Evolutionary conservation across 148 eudicot species (phyloP).

Genomic region (Amaranthus cruentus): DNA sequence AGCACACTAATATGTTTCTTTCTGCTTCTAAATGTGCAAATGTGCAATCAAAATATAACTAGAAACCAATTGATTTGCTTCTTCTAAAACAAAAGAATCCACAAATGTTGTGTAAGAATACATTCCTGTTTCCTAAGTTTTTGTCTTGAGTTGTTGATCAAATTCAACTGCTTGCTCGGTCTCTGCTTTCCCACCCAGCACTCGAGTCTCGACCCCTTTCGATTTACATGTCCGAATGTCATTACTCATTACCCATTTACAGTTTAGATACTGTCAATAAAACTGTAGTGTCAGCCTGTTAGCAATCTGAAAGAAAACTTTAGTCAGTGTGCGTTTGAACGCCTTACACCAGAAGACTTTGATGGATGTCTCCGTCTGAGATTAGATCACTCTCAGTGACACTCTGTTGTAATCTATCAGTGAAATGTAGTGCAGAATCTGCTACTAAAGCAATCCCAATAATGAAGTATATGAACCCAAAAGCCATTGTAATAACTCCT

Average conservation of each 20-base stretch:
- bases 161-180: not conserved
- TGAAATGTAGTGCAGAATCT: conserved; percentile 24
- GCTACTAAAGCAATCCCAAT: conserved; percentile 32
- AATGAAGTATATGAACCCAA: conserved; percentile 35
- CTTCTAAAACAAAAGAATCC: not conserved
- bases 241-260: not conserved
- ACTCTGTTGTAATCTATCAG: conserved; percentile 16
- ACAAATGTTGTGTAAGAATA: no score
- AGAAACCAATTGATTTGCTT: not conserved
- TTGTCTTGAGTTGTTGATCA: not conserved
- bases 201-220: not conserved
- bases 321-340: conserved; percentile 2
- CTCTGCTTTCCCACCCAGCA: not conserved
- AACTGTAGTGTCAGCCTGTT: not conserved
- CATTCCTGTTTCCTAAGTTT: not conserved
- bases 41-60: not conserved
- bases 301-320: conserved; percentile 4
- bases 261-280: no score
- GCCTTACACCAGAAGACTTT: conserved; percentile 21
- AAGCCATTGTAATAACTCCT: conserved; percentile 36
- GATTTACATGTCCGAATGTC: not conserved
- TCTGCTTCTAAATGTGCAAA: not conserved
- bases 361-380: not conserved
- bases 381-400: not conserved
- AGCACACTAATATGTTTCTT: not conserved